Conservation (phyloP, 1,284 basidiomycete species). For the Papiliotrema flavescens region DNA sequence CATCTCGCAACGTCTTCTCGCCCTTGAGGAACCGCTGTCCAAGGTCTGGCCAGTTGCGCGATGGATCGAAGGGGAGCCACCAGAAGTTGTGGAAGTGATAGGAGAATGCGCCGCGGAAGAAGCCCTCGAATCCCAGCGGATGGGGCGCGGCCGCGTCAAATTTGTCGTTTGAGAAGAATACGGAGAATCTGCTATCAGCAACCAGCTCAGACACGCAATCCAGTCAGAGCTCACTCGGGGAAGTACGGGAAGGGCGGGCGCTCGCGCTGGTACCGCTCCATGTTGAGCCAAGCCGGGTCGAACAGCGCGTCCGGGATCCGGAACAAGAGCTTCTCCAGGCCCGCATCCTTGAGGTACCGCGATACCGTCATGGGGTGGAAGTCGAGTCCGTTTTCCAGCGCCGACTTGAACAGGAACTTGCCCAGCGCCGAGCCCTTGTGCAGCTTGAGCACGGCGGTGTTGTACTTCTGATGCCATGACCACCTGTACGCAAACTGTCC, state of each 20-base stretch:
- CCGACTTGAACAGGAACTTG: constrained; percentile 76
- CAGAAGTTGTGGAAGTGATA: constrained; percentile 86
- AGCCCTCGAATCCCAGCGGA: constrained; percentile 74
- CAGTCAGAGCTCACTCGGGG: constrained; percentile 57
- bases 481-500: constrained; percentile 84
- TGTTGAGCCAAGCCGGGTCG: constrained; percentile 81
- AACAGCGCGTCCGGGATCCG: constrained; percentile 79
- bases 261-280: constrained; percentile 74
- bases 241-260: constrained; percentile 81
- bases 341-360: constrained; percentile 71
- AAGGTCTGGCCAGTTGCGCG: constrained; percentile 86
- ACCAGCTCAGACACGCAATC: neutral
- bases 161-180: constrained; percentile 75
- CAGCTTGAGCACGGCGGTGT: constrained; percentile 79
- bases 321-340: constrained; percentile 66
- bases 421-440: constrained; percentile 77
- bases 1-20: constrained; percentile 57
- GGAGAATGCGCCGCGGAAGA: constrained; percentile 79
- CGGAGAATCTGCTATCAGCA: constrained; percentile 57
- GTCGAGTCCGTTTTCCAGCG: constrained; percentile 76
- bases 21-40: constrained; percentile 71
- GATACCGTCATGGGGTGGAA: constrained; percentile 85
- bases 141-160: constrained; percentile 66
- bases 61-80: constrained; percentile 88
- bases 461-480: constrained; percentile 75